Evolutionary conservation across 2,329 filamentous ascomycete genomes (phyloP).

Genomic region (Myriosclerotinia curreyana): DNA sequence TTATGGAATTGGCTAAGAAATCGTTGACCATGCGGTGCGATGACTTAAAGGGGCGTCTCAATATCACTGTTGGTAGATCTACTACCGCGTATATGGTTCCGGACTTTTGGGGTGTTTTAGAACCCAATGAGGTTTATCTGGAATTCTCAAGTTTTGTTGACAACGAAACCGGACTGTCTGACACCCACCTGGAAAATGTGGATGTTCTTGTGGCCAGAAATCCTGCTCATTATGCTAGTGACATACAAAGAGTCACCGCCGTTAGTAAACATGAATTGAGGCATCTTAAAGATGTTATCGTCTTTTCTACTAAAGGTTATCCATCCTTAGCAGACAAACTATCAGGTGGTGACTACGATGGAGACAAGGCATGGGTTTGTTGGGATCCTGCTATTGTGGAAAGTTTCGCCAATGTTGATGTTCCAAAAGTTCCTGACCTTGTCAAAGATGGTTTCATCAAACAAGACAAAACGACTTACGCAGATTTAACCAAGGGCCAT

Average conservation of each 20-base stretch:
- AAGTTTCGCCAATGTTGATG: conserved; percentile 62
- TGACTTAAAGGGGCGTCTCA: conserved; percentile 51
- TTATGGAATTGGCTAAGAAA: conserved; percentile 47
- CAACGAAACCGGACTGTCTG: conserved; percentile 51
- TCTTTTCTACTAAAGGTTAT: conserved; percentile 66
- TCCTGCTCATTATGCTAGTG: conserved; percentile 66
- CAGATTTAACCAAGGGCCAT: conserved; percentile 25
- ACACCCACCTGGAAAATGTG: conserved; percentile 52
- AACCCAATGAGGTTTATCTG: conserved; percentile 65
- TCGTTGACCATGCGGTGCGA: conserved; percentile 30
- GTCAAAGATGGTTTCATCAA: conserved; percentile 49
- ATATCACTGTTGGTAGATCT: conserved; percentile 59
- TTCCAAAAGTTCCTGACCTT: conserved; percentile 47
- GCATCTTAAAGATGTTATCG: conserved; percentile 71
- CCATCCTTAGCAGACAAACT: conserved; percentile 65
- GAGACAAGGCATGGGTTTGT: conserved; percentile 74
- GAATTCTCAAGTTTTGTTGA: conserved; percentile 62
- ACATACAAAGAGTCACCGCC: conserved; percentile 66
- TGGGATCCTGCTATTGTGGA: conserved; percentile 66
- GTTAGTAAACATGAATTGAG: conserved; percentile 60
- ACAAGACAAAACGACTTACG: conserved; percentile 46
- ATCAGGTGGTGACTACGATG: conserved; percentile 79
- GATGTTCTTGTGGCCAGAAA: conserved; percentile 67
- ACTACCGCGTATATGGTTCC: conserved; percentile 64
- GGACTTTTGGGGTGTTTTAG: conserved; percentile 60